phyloP scores from a whole-genome alignment of 805 yeast genomes.

The Wilhelminamyces savonicus region DNA sequence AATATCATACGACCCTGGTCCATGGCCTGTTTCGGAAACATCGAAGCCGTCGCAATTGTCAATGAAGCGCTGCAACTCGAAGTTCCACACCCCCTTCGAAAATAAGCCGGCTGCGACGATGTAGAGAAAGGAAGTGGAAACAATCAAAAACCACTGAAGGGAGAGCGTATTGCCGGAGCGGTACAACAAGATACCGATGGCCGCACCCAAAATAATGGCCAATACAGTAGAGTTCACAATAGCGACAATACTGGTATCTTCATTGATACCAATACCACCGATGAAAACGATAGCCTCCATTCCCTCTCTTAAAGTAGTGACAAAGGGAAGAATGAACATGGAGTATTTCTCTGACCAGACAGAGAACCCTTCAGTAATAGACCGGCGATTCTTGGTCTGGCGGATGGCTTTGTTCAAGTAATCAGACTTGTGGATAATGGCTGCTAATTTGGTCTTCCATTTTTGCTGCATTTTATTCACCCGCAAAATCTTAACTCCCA shows the following conservation, averaged over 20 bases:
- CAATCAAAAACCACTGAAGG: constrained; percentile 64
- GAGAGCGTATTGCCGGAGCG: constrained; percentile 75
- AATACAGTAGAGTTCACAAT: constrained; percentile 57
- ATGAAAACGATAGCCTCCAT: constrained; percentile 87
- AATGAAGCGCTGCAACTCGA: constrained; percentile 74
- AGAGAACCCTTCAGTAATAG: not conserved
- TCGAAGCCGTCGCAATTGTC: constrained; percentile 74
- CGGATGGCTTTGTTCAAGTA: constrained; percentile 13
- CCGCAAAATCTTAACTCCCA: constrained; percentile 41
- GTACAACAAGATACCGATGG: constrained; percentile 64
- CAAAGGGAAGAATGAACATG: constrained; percentile 70
- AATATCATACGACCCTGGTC: constrained; percentile 90
- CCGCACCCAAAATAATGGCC: constrained; percentile 54
- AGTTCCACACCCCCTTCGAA: constrained; percentile 86
- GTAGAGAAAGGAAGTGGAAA: constrained; percentile 75
- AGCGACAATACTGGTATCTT: constrained; percentile 46
- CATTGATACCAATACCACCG: constrained; percentile 83
- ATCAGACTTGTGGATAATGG: constrained; percentile 17
- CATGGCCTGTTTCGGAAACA: constrained; percentile 82
- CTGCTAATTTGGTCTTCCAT: constrained; percentile 35
- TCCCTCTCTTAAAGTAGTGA: constrained; percentile 85
- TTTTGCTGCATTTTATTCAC: constrained; percentile 39
- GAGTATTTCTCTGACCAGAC: constrained; percentile 52
- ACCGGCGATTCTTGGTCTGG: not conserved
- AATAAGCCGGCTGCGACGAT: constrained; percentile 82